Base-by-base conservation (phyloP, 2,329 filamentous ascomycete genomes). In the Pleoardoris graminearum region DNA sequence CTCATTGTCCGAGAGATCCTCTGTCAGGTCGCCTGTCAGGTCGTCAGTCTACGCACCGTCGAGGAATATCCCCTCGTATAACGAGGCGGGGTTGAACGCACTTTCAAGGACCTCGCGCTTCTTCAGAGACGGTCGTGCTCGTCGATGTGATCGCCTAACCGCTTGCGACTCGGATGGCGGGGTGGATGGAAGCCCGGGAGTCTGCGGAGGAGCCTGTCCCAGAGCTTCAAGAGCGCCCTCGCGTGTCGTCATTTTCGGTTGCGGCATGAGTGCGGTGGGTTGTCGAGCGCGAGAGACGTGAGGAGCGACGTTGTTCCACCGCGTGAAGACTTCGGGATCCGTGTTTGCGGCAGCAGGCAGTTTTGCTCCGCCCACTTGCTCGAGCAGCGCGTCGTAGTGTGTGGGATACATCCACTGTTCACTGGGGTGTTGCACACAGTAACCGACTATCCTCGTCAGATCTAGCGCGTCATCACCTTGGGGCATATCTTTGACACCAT, bases 381-480 rank as follows among this genome's bases (percentile, higher is more conserved):
- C 17, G 4, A 58, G 36, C 17, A 55, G 30, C 33, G 27, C 14
- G 8, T 43, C 42, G 50, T 53, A 58, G 12, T 58, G 22, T 3
- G 30, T 32, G 17, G 55, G 55, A 32, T 52, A 58, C 43, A 21
- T 37, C 51, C 46, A 53, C 4, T 21, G 21, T 29, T 51, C 55
- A 7, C 35, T 17, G 12, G 39, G 33, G 35, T 53, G 47, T 5
- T 48, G 6, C 12, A 51, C 10, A 12, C 52, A 52, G 36, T 55
- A 48, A 11, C 39, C 7, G 1, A 56, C 45, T 21, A 49, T 44
- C 10, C 53, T 30, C 14, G 56, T 56, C 12, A 56, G 17, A 43
- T 59, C 53, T 19, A 50, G 11, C 4, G 50, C 50, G 37, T 59
- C 53, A 14, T 38, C 16, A 8, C 53, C 53, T 8, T 39, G 14